Evolutionary conservation across 805 yeast genomes (phyloP).

Genomic region (Ogataea haglerorum): DNA sequence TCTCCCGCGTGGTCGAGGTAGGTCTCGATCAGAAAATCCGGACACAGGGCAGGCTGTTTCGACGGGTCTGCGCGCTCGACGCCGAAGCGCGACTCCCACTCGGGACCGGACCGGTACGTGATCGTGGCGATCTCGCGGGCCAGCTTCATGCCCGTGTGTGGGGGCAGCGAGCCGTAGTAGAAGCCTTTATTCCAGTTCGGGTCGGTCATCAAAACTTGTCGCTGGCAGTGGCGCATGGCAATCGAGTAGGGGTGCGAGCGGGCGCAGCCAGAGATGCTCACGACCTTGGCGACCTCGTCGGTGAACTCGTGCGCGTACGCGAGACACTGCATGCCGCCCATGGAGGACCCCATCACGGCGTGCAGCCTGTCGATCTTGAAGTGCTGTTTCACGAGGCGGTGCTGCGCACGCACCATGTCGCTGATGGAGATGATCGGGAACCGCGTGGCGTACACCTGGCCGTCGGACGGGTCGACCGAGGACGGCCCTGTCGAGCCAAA

Average conservation of each 20-base stretch:
- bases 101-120: constrained; percentile 93
- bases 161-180: constrained; percentile 71
- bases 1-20: constrained; percentile 94
- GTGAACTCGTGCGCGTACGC: constrained; percentile 86
- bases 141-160: constrained; percentile 92
- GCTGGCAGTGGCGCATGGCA: constrained; percentile 88
- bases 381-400: constrained; percentile 57
- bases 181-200: constrained; percentile 93
- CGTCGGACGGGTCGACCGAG: constrained; percentile 66
- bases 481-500: constrained; percentile 95
- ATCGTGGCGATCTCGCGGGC: constrained; percentile 93
- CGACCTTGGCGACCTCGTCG: constrained; percentile 65
- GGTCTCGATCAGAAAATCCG: constrained; percentile 89
- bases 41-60: constrained; percentile 81
- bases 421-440: constrained; percentile 83
- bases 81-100: constrained; percentile 93
- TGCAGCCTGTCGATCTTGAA: constrained; percentile 62
- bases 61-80: constrained; percentile 80
- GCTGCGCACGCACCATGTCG: constrained; percentile 91
- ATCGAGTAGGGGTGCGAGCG: constrained; percentile 92
- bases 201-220: constrained; percentile 92
- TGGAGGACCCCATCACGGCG: constrained; percentile 86
- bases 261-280: constrained; percentile 89
- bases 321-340: constrained; percentile 99
- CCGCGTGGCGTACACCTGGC: constrained; percentile 71